Evolutionary conservation across 1,284 basidiomycete species (phyloP), one percentile per base, ranked within the genome.

Genomic region (Tilletia setariae): DNA sequence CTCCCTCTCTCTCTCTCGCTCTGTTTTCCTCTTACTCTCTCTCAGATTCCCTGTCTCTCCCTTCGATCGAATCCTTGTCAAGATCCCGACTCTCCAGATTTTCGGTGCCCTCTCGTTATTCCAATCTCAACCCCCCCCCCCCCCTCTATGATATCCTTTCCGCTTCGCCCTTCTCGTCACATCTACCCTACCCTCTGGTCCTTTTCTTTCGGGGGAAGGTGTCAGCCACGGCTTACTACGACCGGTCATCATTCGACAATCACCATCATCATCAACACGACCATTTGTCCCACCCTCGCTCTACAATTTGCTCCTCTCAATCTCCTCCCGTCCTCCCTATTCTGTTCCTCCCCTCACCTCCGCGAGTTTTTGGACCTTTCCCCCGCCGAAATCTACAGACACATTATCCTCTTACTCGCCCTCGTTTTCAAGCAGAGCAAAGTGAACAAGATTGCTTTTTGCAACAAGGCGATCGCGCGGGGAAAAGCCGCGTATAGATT

Each of bases 71-170:
- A 40, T 11, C 35, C 35, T 40, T 40, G 35, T 40, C 35, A 40
- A 49, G 23, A n/a, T 49, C 47, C 23, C 47, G 47, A 49, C 47
- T 25, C 47, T 49, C 47, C n/a, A n/a, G n/a, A 19, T n/a, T 49
- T 46, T n/a, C 15, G n/a, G 23, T 2, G n/a, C 47, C n/a, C 23
- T n/a, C 47, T n/a, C n/a, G n/a, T 46, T 46, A 13, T 46, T 46
- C 15, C 44, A 13, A 46, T 15, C 44, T n/a, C 43, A 44, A 44
- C 43, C 19, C 43, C 19, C 19, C 19, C 43, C 43, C 11, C 9
- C 19, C 43, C 43, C 19, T 16, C 4, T 49, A 19, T 49, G 35
- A 49, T 49, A 19, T 49, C 47, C 19, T 25, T 16, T 49, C n/a
- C 44, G 13, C 44, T 46, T 46, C 44, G n/a, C n/a, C n/a, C 44